phyloP scores from a whole-genome alignment of 2,329 filamentous ascomycete genomes.

The Pseudogymnoascus sp. region DNA sequence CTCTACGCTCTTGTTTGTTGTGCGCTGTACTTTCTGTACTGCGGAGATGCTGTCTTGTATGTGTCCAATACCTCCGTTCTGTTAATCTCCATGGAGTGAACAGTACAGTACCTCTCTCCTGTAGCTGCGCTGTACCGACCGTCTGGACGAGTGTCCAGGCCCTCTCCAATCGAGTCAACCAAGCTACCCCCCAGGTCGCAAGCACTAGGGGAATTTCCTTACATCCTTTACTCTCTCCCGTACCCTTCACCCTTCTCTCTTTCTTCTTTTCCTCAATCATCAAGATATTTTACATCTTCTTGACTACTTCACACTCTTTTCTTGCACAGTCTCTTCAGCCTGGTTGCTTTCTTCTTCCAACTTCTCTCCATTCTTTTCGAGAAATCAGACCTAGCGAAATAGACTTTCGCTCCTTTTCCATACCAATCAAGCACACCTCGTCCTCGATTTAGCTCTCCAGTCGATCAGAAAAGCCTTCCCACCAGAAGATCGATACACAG shows the following conservation, averaged over 20 bases:
- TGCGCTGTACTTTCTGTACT: not conserved
- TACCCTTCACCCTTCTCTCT: not conserved
- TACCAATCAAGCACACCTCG: not conserved
- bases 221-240: not conserved
- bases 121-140: not conserved
- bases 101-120: not conserved
- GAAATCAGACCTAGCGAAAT: conserved; percentile 1
- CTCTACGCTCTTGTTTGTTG: not conserved
- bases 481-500: not conserved
- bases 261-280: not conserved
- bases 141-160: not conserved
- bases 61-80: not conserved
- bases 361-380: conserved; percentile 1
- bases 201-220: not conserved
- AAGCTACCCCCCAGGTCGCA: not conserved
- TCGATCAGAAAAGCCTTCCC: not conserved
- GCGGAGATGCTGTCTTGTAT: not conserved
- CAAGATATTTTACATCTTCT: conserved; percentile 5
- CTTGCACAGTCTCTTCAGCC: conserved; percentile 8
- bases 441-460: not conserved
- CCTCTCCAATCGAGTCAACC: not conserved
- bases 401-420: conserved; percentile 7
- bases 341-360: not conserved
- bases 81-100: not conserved
- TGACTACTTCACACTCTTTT: conserved; percentile 4